phyloP scores from a whole-genome alignment of 106 monocot genomes.

The Amphibolis antarctica region DNA sequence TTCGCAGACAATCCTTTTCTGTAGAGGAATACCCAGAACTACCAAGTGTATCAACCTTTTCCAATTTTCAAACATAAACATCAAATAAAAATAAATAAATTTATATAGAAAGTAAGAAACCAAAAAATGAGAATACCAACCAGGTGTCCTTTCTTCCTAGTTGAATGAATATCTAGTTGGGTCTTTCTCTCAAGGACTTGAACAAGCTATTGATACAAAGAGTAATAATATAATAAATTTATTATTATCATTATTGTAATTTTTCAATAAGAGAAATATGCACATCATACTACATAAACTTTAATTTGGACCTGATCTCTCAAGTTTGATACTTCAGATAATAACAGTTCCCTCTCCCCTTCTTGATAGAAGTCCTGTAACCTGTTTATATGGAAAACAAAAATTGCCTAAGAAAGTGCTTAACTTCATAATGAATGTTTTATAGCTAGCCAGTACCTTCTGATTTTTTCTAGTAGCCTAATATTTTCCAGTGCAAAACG shows the following conservation, averaged over 20 bases:
- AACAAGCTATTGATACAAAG: constrained; percentile 35
- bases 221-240: not conserved
- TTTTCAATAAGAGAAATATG: not conserved
- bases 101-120: not conserved
- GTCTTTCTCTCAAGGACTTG: constrained; percentile 46
- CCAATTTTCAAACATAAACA: not conserved
- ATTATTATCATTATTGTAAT: not conserved
- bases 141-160: constrained; percentile 9
- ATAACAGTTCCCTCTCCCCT: constrained; percentile 70
- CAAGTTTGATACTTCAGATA: constrained; percentile 63
- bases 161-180: constrained; percentile 16
- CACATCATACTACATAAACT: not conserved
- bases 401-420: not conserved
- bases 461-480: constrained; percentile 69
- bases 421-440: not conserved
- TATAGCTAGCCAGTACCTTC: constrained; percentile 28
- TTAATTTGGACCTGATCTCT: constrained; percentile 54
- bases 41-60: not conserved
- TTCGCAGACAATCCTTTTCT: constrained; percentile 19
- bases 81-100: not conserved
- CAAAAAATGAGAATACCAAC: constrained; percentile 15
- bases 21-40: not conserved
- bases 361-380: constrained; percentile 85
- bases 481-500: constrained; percentile 92
- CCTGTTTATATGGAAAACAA: constrained; percentile 23